Evolutionary conservation across 305 asterid species (phyloP).

Genomic region (Salvia sclarea): DNA sequence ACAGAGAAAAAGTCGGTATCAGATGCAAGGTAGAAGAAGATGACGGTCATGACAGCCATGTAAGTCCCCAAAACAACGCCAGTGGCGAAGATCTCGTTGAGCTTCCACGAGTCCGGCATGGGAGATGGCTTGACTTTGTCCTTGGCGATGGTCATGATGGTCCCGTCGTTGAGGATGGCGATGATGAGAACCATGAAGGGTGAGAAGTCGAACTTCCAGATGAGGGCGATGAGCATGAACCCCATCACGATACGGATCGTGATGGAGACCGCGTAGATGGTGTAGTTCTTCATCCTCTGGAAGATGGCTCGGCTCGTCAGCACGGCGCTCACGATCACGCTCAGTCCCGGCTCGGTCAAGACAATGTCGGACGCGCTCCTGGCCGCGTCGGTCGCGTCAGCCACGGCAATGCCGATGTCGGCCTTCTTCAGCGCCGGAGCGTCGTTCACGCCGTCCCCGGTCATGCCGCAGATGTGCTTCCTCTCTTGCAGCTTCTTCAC

Average conservation of each 20-base stretch:
- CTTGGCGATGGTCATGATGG: slow-evolving; percentile 96
- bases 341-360: slow-evolving; percentile 88
- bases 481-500: slow-evolving; percentile 83
- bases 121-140: slow-evolving; percentile 96
- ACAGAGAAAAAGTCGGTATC: slow-evolving; percentile 49
- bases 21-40: slow-evolving; percentile 74
- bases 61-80: slow-evolving; percentile 84
- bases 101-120: slow-evolving; percentile 89
- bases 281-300: slow-evolving; percentile 96
- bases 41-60: slow-evolving; percentile 68
- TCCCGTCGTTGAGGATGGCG: slow-evolving; percentile 87
- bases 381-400: slow-evolving; percentile 94
- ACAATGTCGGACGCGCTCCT: slow-evolving; percentile 91
- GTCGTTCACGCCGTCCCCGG: slow-evolving; percentile 96
- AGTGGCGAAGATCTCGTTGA: slow-evolving; percentile 85
- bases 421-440: slow-evolving; percentile 93
- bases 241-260: slow-evolving; percentile 91
- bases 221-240: slow-evolving; percentile 79
- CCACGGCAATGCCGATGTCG: slow-evolving; percentile 93
- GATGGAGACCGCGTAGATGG: slow-evolving; percentile 92
- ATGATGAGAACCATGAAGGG: slow-evolving; percentile 94
- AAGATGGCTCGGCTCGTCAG: slow-evolving; percentile 91
- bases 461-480: slow-evolving; percentile 95
- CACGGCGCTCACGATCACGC: slow-evolving; percentile 87
- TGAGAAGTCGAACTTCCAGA: slow-evolving; percentile 91